phyloP scores from a whole-genome alignment of 148 eudicot species.

The Simmondsia chinensis region DNA sequence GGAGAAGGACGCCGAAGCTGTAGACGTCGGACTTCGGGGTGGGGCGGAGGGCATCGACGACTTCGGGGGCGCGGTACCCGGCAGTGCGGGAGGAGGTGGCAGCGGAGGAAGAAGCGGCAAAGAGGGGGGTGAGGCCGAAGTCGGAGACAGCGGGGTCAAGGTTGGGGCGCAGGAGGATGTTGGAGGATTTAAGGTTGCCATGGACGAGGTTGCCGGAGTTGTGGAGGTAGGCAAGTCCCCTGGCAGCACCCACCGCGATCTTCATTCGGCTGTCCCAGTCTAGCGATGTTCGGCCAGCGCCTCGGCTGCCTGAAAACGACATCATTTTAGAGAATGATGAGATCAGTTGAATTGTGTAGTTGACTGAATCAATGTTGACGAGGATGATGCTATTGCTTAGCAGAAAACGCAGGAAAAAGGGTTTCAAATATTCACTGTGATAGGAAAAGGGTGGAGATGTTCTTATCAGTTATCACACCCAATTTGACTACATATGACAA shows the following conservation, averaged over 20 bases:
- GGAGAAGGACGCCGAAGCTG: slow-evolving; percentile 74
- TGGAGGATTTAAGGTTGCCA: slow-evolving; percentile 88
- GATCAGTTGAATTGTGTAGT: too few relatives aligned
- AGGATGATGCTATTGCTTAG: neutral
- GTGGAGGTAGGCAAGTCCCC: slow-evolving; percentile 75
- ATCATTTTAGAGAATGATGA: too few relatives aligned
- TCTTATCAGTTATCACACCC: too few relatives aligned
- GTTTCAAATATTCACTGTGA: too few relatives aligned
- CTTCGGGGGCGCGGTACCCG: slow-evolving; percentile 94
- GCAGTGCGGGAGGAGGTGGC: slow-evolving; percentile 41
- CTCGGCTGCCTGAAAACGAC: slow-evolving; percentile 83
- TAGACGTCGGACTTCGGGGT: slow-evolving; percentile 83
- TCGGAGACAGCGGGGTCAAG: slow-evolving; percentile 50
- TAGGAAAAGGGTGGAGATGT: too few relatives aligned
- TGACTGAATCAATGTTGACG: too few relatives aligned
- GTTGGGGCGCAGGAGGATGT: slow-evolving; percentile 59
- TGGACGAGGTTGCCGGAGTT: slow-evolving; percentile 53
- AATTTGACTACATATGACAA: too few relatives aligned
- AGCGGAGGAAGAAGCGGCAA: slow-evolving; percentile 23
- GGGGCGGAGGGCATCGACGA: slow-evolving; percentile 61
- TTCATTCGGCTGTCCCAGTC: slow-evolving; percentile 88
- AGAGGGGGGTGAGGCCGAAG: slow-evolving; percentile 49
- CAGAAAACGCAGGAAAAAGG: neutral
- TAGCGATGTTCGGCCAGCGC: slow-evolving; percentile 72
- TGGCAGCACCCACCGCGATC: slow-evolving; percentile 59